A percentile compares a stretch with the other conserved stretches of the same genome.
Evolutionary conservation across 2,329 filamentous ascomycete genomes (phyloP).

Genomic region (Penicillium paneum): DNA sequence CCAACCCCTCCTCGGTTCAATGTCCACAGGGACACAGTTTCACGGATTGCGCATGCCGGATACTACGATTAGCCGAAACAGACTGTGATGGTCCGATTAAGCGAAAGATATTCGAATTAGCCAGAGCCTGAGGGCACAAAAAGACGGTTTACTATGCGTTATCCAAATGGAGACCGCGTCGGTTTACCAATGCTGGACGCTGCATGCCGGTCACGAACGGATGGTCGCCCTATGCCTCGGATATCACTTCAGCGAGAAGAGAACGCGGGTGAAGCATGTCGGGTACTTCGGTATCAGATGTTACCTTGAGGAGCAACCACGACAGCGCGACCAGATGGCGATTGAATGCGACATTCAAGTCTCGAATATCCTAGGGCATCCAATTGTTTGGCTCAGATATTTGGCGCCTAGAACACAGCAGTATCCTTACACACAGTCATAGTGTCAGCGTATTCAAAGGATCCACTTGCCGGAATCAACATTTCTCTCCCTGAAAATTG

Average conservation of each 20-base stretch:
- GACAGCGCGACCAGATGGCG: conserved; percentile 17
- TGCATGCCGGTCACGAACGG: conserved; percentile 62
- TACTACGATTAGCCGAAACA: conserved; percentile 60
- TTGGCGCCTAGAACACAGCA: conserved; percentile 36
- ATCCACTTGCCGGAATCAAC: conserved; percentile 59
- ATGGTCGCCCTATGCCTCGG: conserved; percentile 51
- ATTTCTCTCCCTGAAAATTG: conserved; percentile 20
- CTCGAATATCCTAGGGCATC: conserved; percentile 21
- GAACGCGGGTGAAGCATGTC: conserved; percentile 52
- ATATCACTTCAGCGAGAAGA: conserved; percentile 40
- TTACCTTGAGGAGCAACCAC: conserved; percentile 49
- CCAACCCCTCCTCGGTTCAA: conserved; percentile 66
- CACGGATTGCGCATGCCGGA: conserved; percentile 68
- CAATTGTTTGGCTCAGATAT: conserved; percentile 18
- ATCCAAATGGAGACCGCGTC: conserved; percentile 45
- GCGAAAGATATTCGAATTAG: conserved; percentile 40
- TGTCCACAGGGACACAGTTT: conserved; percentile 51
- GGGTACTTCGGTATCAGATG: conserved; percentile 47
- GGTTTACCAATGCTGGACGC: conserved; percentile 54
- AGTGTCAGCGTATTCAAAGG: conserved; percentile 22
- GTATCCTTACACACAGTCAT: conserved; percentile 48
- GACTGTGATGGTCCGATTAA: conserved; percentile 32
- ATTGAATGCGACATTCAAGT: conserved; percentile 11
- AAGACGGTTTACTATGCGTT: conserved; percentile 48
- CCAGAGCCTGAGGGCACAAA: conserved; percentile 46